These are phyloP conservation scores for Exobasidium rhododendri DNA, from an alignment of 1,284 basidiomycete genomes.

Conservation along the genomic window DNA sequence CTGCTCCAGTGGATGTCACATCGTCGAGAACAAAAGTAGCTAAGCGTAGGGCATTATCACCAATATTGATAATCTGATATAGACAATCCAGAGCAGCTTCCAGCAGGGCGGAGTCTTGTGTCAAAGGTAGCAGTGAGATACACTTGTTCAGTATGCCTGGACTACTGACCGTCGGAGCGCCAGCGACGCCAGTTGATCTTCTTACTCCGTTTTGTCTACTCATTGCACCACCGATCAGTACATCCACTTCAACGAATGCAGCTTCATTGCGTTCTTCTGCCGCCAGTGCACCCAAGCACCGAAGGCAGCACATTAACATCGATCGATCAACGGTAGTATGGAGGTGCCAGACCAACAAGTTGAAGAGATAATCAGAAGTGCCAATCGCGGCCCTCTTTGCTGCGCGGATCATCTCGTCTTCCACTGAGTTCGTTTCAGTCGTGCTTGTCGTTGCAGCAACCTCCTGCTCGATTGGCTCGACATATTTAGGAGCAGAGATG, in stretches of 20 bases:
- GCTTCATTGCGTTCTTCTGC: conserved; percentile 36
- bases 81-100: conserved; percentile 46
- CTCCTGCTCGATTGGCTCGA: neutral
- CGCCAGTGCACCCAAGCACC: conserved; percentile 38
- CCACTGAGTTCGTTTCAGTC: neutral
- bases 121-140: conserved; percentile 42
- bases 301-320: conserved; percentile 38
- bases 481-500: neutral
- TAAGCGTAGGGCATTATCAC: conserved; percentile 7
- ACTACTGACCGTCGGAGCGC: conserved; percentile 4
- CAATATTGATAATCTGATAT: conserved; percentile 30
- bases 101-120: conserved; percentile 41
- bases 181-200: conserved; percentile 15
- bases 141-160: conserved; percentile 39
- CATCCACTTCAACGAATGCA: conserved; percentile 34
- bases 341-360: conserved; percentile 28
- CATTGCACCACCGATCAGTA: conserved; percentile 13
- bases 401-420: neutral
- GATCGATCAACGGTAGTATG: conserved; percentile 42
- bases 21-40: neutral
- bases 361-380: conserved; percentile 35
- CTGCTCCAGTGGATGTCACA: neutral
- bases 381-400: conserved; percentile 6
- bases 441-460: neutral
- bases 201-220: neutral